Percentiles rank a stretch among this genome's conserved stretches.
Evolutionary conservation across 2,329 filamentous ascomycete genomes (phyloP).

Genomic region (Lasiodiplodia hormozganensis): DNA sequence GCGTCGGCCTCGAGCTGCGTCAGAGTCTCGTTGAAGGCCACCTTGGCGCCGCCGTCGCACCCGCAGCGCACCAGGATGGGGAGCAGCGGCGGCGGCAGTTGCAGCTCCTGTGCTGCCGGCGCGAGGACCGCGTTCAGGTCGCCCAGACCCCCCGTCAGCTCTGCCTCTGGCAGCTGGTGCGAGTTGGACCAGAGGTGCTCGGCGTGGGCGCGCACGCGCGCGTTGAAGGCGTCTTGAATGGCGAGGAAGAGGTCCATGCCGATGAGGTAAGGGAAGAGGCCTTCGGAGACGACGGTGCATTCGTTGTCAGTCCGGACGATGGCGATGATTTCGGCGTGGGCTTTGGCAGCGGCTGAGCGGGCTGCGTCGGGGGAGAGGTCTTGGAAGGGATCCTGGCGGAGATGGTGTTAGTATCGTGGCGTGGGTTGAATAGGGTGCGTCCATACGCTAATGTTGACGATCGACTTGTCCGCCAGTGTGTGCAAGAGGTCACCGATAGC

Average conservation of each 20-base stretch:
- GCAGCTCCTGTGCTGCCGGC: background rate
- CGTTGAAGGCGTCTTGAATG: conserved; percentile 10
- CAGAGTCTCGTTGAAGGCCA: conserved; percentile 30
- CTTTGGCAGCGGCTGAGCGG: conserved; percentile 13
- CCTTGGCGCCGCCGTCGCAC: conserved; percentile 15
- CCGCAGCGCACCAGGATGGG: conserved; percentile 25
- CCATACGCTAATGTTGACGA: conserved; percentile 27
- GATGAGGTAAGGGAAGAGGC: conserved; percentile 26
- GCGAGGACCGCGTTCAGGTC: conserved; percentile 17
- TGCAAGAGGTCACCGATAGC: background rate
- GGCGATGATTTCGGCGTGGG: conserved; percentile 7
- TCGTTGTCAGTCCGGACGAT: conserved; percentile 5
- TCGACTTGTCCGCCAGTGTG: background rate
- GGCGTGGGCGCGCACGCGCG: conserved; percentile 1
- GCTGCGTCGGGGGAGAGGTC: conserved; percentile 22
- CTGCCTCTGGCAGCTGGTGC: background rate
- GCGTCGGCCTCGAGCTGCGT: conserved; percentile 38
- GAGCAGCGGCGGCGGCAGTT: conserved; percentile 15
- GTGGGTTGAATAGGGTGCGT: too few relatives aligned
- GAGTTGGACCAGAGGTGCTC: conserved; percentile 3
- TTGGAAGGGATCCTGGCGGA: conserved; percentile 22
- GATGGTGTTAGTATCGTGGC: background rate
- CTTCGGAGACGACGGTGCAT: conserved; percentile 10
- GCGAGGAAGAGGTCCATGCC: conserved; percentile 1
- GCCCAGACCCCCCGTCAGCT: background rate